Evolutionary conservation across 108 stramenopile species (phyloP), one percentile per base, ranked within the genome.

Genomic region (Ochromonas danica): DNA sequence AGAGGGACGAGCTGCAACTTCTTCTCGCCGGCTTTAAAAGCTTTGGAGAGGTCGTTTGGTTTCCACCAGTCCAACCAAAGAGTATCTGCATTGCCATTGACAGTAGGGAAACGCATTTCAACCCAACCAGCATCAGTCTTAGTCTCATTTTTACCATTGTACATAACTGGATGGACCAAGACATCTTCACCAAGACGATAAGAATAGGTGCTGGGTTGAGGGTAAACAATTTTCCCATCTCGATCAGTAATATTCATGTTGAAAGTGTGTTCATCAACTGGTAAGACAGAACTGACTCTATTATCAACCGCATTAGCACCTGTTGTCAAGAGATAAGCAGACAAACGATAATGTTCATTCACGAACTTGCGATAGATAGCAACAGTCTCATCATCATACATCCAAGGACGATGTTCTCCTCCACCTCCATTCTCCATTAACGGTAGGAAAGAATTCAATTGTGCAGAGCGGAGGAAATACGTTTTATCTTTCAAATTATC

Each of bases 391-490:
- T 75, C 72, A 36, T 75, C 72, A 36, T 42, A 75, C 36, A 42
- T 39, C 72, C 72, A 75, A 30, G 72, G 72, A 33, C 72, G 72
- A 36, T 75, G 72, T 14, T 75, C 72, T 17, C 72, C 72, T 33
- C 72, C 81, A 0, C 81, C 81, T 6, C 81, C 81, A 71, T 81
- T 81, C 43, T 81, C 81, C 74, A 81, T 77, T 61, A 81, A 61
- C 1, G 81, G 36, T 22, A 77, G 1, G 25, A 81, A 81, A 3
- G 81, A 39, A 3, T 31, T 51, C 67, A 65, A 3, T n/a, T 31
- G 36, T 10, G 78, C 38, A 70, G 71, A 81, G 60, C 81, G 81
- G 14, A 78, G 28, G 1, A 81, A 41, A 40, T 74, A 71, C 10
- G 28, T 60, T 33, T 75, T 75, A 39, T 71, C 40, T 22, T 2